Conservation (phyloP, 371 early-diverging fungal genomes). For the Haplosporangium sp. region DNA sequence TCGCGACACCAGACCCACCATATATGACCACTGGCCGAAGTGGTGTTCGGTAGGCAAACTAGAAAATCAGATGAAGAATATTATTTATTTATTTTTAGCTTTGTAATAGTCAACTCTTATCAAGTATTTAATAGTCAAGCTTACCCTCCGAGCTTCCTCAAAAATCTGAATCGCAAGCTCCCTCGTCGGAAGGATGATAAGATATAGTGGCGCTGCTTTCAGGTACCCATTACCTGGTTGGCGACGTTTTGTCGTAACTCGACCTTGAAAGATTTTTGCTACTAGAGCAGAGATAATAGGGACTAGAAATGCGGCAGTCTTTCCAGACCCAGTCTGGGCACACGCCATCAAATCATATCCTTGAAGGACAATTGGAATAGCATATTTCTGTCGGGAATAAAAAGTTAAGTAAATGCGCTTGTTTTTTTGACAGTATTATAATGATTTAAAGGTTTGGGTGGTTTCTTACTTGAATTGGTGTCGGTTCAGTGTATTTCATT, state of each 20-base stretch:
- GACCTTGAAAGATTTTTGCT: slow-evolving; percentile 12
- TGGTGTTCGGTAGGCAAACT: slow-evolving; percentile 62
- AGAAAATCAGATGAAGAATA: background rate
- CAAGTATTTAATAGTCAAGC: background rate
- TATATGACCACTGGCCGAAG: slow-evolving; percentile 80
- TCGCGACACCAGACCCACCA: slow-evolving; percentile 89
- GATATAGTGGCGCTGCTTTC: slow-evolving; percentile 19
- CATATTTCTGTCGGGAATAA: slow-evolving; percentile 62
- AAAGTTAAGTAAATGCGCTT: background rate
- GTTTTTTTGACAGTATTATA: background rate
- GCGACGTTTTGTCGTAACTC: slow-evolving; percentile 12
- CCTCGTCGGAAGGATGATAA: slow-evolving; percentile 70
- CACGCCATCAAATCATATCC: slow-evolving; percentile 83
- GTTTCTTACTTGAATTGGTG: slow-evolving; percentile 73
- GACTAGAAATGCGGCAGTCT: slow-evolving; percentile 79
- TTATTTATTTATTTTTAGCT: background rate
- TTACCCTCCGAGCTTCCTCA: slow-evolving; percentile 57
- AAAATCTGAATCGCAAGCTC: slow-evolving; percentile 75
- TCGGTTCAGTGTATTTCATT: slow-evolving; percentile 71
- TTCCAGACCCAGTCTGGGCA: slow-evolving; percentile 86
- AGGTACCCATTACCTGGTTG: background rate
- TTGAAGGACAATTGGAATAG: slow-evolving; percentile 72
- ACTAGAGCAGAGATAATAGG: slow-evolving; percentile 56
- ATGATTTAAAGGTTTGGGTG: too few species aligned
- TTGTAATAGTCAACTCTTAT: background rate